A percentile compares a stretch with the other conserved stretches of the same genome.
Evolutionary conservation across 441 rosid genomes (phyloP).

Genomic region (Gossypium schwendimanii): DNA sequence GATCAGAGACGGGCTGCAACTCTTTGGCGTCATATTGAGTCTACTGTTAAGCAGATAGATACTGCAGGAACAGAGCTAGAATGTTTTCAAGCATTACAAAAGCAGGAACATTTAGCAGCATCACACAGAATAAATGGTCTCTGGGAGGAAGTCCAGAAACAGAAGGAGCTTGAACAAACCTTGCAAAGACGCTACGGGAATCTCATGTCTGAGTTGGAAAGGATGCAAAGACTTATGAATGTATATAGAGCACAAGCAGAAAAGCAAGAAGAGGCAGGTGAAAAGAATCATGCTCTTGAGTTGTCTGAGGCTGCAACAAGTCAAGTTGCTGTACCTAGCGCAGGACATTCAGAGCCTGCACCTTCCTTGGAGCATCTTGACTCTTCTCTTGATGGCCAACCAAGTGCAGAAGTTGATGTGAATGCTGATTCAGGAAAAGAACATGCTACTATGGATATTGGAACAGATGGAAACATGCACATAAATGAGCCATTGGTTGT

Average conservation of each 20-base stretch:
- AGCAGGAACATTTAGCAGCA: conserved; percentile 89
- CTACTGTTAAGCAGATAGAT: conserved; percentile 74
- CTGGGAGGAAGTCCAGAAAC: conserved; percentile 84
- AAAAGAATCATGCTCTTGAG: conserved; percentile 18
- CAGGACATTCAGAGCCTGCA: conserved; percentile 18
- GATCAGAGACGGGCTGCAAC: conserved; percentile 65
- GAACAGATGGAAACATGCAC: conserved; percentile 10
- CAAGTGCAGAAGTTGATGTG: conserved; percentile 2
- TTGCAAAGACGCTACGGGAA: conserved; percentile 68
- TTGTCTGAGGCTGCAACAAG: conserved; percentile 20
- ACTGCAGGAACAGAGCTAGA: conserved; percentile 84
- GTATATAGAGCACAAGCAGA: conserved; percentile 42
- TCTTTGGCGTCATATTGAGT: conserved; percentile 69
- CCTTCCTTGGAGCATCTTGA: conserved; percentile 8
- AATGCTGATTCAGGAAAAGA: conserved; percentile 22
- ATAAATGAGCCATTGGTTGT: not conserved
- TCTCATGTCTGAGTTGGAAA: conserved; percentile 53
- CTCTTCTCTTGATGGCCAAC: conserved; percentile 14
- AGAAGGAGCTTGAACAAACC: conserved; percentile 73
- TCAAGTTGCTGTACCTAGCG: conserved; percentile 18
- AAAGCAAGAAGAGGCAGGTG: conserved; percentile 42
- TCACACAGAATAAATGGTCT: conserved; percentile 68
- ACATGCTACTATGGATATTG: not conserved
- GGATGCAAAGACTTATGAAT: conserved; percentile 36
- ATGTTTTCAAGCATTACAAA: conserved; percentile 83